These are phyloP conservation scores for Trichophyton mentagrophytes DNA, from an alignment of 2,329 filamentous ascomycete species.

Conservation along the genomic window DNA sequence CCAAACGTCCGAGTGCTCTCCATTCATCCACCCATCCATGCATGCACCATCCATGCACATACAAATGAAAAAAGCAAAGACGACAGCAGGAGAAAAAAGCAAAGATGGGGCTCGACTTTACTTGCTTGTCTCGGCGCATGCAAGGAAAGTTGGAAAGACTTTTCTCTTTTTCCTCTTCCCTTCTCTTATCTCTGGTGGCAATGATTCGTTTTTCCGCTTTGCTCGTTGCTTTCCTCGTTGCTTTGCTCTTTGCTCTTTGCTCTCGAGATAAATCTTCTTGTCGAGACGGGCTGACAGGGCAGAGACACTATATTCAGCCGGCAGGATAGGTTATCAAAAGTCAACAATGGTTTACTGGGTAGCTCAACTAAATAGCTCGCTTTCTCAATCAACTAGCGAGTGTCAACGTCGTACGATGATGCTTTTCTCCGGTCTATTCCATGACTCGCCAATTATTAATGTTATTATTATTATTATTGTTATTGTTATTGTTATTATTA, in stretches of 20 bases:
- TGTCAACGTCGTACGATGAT: too few relatives aligned
- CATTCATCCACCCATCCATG: neutral
- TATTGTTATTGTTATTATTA: too few relatives aligned
- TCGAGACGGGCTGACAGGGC: neutral
- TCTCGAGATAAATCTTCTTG: neutral
- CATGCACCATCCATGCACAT: too few relatives aligned
- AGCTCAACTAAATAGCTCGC: too few relatives aligned
- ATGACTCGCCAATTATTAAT: too few relatives aligned
- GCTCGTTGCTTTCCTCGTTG: neutral
- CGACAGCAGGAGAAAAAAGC: neutral
- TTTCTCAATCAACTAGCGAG: too few relatives aligned
- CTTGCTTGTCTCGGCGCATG: neutral
- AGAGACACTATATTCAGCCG: too few relatives aligned
- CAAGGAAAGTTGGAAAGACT: neutral
- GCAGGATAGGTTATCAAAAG: too few relatives aligned
- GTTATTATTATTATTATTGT: too few relatives aligned
- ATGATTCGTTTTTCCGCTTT: neutral
- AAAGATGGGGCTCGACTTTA: constrained; percentile 2
- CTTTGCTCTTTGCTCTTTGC: neutral
- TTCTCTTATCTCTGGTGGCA: neutral
- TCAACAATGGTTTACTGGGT: too few relatives aligned
- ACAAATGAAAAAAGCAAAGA: neutral
- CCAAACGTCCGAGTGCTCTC: neutral
- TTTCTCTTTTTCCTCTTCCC: neutral
- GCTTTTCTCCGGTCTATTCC: too few relatives aligned